phyloP scores from a whole-genome alignment of 208 protist species.

The Balamuthia mandrillaris region DNA sequence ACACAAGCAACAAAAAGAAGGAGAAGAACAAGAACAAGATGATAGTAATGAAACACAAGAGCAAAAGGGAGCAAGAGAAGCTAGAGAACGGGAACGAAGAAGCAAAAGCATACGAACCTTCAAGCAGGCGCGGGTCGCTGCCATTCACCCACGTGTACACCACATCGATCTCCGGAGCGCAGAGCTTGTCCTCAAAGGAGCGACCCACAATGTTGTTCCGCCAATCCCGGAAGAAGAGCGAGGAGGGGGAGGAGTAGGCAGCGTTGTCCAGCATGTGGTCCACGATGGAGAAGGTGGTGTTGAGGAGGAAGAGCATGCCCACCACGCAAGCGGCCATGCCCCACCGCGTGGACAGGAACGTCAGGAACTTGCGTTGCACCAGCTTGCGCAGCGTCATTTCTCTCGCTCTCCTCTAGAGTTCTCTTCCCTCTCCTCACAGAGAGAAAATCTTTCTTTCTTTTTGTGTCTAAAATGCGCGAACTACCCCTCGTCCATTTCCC shows the following conservation, averaged over 20 bases:
- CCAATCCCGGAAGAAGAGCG: not conserved
- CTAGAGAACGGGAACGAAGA: too few relatives aligned
- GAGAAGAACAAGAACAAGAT: not conserved
- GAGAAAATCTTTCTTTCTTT: too few relatives aligned
- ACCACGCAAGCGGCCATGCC: constrained; percentile 63
- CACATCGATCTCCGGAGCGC: constrained; percentile 76
- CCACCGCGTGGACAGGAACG: constrained; percentile 61
- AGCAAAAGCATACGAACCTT: not conserved
- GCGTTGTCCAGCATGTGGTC: too few relatives aligned
- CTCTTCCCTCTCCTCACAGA: too few relatives aligned
- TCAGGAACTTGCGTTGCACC: constrained; percentile 61
- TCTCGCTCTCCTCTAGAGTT: too few relatives aligned
- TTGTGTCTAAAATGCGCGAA: too few relatives aligned
- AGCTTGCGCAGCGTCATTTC: constrained; percentile 56
- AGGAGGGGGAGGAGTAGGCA: too few relatives aligned
- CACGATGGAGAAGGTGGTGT: constrained; percentile 51
- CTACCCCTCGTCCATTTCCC: too few relatives aligned
- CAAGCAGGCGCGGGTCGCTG: constrained; percentile 67
- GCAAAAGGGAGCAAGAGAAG: not conserved
- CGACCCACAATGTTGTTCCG: constrained; percentile 65
- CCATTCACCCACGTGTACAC: constrained; percentile 95
- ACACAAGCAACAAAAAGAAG: too few relatives aligned
- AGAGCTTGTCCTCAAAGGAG: constrained; percentile 57
- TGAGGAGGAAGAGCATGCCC: constrained; percentile 61
- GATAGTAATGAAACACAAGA: not conserved